Base-by-base conservation (phyloP, 371 early-diverging fungal species). In the Mucor indicus region DNA sequence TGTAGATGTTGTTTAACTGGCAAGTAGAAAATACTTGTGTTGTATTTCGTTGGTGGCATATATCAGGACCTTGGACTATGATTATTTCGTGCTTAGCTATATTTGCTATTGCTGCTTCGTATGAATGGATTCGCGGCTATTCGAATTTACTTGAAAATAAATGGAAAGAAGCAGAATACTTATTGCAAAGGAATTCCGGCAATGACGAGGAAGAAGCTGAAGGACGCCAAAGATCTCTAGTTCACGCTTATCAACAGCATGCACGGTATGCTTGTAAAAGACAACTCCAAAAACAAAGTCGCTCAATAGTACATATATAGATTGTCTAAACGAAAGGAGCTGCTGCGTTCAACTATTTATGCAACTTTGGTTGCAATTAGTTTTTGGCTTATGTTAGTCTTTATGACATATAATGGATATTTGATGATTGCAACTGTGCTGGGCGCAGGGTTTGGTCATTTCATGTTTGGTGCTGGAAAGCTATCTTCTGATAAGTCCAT, bases 1-100 rank as follows among this genome's bases (percentile, higher is more conserved):
- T n/a, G n/a, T n/a, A 87, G 83, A 91, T 91, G 91, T 50, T 85
- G 4, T 83, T 89, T 59, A 91, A 89, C 62, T 91, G 90, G 90
- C 71, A 81, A 51, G 75, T 80, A 3, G 60, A 86, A 49, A 79
- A 89, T 64, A 79, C 87, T 2, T 91, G 91, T 40, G 75, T 91
- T 7, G 75, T 91, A 21, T 86, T 87, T 53, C 70, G 76, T 47
- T 87, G 81, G 67, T 89, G 89, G 90, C 85, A 81, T 46, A 79
- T 89, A 48, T 69, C 80, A 48, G 70, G 75, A 5, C 53, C 60
- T 7, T 11, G 48, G 2, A 64, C 62, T 8, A 56, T 91, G 22
- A 31, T 86, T 6, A 5, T 82, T 1, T 80, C 89, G 2, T 84
- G 84, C 30, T 29, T 83, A 1, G 64, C 72, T 2, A 67, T 91